Base-by-base conservation (phyloP, 345 rosid genomes). In the Aquilaria yunnanensis region DNA sequence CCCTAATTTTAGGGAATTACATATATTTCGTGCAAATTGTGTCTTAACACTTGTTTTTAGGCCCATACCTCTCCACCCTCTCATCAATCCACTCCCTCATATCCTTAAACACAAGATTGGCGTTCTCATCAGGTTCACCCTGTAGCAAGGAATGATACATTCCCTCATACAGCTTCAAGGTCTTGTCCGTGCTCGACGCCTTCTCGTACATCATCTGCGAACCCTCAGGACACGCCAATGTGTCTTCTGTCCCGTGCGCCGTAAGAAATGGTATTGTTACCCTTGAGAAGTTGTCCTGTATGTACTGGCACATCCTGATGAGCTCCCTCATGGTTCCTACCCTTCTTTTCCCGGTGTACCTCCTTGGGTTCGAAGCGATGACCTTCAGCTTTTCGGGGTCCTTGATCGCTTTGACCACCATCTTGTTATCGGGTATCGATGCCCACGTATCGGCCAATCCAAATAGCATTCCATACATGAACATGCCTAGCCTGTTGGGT, bases 361-460 rank as follows among this genome's bases (percentile, higher is more conserved):
- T 78, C 62, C 85, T 65, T 0, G 99, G 98, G 70, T 93, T 93
- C 3, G 96, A 77, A 4, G 88, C 95, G 0, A 90, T 88, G 80
- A 90, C 74, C 79, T 88, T 90, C 59, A 86, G 86, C 70, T 93
- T 93, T 57, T 75, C 92, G 0, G 83, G 87, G 72, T 93, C 97
- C 61, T 76, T 85, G 32, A 90, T 83, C n/a, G 96, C 90, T 31
- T 90, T 94, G 0, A 90, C 95, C 2, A 86, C 92, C 92, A 86
- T 81, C 33, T 86, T 86, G 68, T 88, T 94, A 55, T 86, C 96
- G 0, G 97, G 97, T 90, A 94, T 86, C 4, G 85, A 75, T 0
- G 99, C 96, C 99, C 99, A 94, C 2, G 97, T 94, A 72, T 94
- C 99, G 9, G 99, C 99, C 5, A 78, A 13, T 1, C 99, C 97